Percentiles rank a stretch among this genome's conserved stretches.
phyloP scores from a whole-genome alignment of 179 eudicot genomes.

The Spergularia azorica region DNA sequence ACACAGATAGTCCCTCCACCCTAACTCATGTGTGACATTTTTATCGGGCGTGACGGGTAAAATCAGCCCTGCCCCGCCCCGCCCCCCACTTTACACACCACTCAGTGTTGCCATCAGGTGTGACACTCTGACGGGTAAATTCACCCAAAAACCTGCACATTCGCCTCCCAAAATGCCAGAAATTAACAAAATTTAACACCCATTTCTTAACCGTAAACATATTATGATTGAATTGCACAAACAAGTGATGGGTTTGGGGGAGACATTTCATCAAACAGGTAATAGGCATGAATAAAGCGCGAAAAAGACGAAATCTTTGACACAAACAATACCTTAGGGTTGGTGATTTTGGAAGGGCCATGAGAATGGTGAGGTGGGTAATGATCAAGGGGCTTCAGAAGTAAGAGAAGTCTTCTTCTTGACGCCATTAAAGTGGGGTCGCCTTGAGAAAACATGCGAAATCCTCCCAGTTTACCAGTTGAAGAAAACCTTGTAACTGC shows the following conservation, averaged over 20 bases:
- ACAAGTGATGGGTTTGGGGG: background rate
- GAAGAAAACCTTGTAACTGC: background rate
- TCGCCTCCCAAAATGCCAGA: too few species aligned
- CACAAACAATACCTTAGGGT: constrained; percentile 41
- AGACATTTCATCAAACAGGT: constrained; percentile 26
- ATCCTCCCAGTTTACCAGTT: background rate
- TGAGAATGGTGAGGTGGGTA: constrained; percentile 35
- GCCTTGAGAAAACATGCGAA: constrained; percentile 22
- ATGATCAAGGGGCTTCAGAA: constrained; percentile 68
- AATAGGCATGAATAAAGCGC: constrained; percentile 8
- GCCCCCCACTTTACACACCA: too few species aligned
- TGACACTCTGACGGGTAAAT: too few species aligned
- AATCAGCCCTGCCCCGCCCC: too few species aligned
- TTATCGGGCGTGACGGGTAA: too few species aligned
- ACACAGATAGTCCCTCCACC: too few species aligned
- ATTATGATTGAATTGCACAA: background rate
- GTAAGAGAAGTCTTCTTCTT: constrained; percentile 54
- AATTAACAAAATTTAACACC: background rate
- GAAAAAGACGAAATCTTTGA: background rate
- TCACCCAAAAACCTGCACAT: too few species aligned
- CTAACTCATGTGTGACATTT: too few species aligned
- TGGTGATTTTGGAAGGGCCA: constrained; percentile 30
- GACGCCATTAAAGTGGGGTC: constrained; percentile 41
- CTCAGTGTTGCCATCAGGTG: too few species aligned
- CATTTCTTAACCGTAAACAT: background rate